phyloP scores from a whole-genome alignment of 345 rosid species.

The Geranium brycei region DNA sequence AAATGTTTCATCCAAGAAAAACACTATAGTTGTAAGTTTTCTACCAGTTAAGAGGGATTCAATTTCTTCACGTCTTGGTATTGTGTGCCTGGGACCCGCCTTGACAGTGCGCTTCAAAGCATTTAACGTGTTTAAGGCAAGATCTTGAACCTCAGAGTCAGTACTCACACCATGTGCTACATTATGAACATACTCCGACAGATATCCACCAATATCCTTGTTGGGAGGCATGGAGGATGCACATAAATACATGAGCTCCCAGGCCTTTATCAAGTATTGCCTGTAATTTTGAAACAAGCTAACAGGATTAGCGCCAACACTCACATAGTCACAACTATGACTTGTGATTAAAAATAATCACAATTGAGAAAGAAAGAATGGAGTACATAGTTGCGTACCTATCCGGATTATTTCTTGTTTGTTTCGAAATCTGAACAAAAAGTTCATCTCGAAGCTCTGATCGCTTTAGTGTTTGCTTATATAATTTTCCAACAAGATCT shows the following conservation, averaged over 20 bases:
- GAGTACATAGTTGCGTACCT: constrained; percentile 24
- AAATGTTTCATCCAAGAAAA: constrained; percentile 92
- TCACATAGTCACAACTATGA: not conserved
- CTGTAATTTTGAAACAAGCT: constrained; percentile 21
- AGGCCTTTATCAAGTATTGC: constrained; percentile 72
- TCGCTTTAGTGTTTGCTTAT: constrained; percentile 77
- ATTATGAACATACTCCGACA: constrained; percentile 77
- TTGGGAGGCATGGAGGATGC: constrained; percentile 97
- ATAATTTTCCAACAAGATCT: constrained; percentile 76
- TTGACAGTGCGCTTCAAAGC: constrained; percentile 84
- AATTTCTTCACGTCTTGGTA: constrained; percentile 91
- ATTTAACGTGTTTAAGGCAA: constrained; percentile 72
- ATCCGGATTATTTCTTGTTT: constrained; percentile 89
- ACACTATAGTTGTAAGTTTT: constrained; percentile 88
- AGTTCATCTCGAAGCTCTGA: constrained; percentile 96
- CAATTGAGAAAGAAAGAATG: too few species aligned
- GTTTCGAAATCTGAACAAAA: constrained; percentile 89
- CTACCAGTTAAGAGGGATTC: constrained; percentile 79
- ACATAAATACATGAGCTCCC: constrained; percentile 93
- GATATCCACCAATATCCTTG: constrained; percentile 85
- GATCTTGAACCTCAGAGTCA: constrained; percentile 68
- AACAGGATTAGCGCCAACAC: not conserved
- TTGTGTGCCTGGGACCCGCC: constrained; percentile 83
- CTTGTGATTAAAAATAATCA: too few species aligned
- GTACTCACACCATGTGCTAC: constrained; percentile 51